Base-by-base conservation (phyloP, 345 rosid species). In the Populus nigra region DNA sequence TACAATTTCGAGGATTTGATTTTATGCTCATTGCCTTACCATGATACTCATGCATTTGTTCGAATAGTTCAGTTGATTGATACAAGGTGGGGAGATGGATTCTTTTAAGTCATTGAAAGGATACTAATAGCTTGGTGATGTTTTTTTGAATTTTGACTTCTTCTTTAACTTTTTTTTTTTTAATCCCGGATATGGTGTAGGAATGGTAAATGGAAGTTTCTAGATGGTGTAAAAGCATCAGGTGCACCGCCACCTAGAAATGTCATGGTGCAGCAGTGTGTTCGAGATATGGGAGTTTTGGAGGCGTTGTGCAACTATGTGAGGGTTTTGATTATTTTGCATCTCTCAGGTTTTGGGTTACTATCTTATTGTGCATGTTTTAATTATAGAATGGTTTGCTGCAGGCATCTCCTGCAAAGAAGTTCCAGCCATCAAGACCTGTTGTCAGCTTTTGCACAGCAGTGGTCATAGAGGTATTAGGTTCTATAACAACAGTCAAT, bases 201-300 rank as follows among this genome's bases (percentile, higher is more conserved):
- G 33, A 91, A 93, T 87, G 86, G 85, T 73, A 96, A 88, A 85
- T 96, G 99, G 98, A 96, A 83, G 62, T 96, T 93, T 90, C 82
- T 93, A 68, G 94, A 91, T 18, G 97, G 90, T 31, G 94, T 92
- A 74, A 91, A 91, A 80, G 87, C 78, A n/a, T 89, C 97, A 0
- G 99, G 98, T 80, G 98, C 98, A 23, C 90, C 97, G 25, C 94
- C 89, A 39, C 97, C 99, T 63, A 89, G 98, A 74, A 82, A 83
- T 76, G 88, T 96, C 72, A 77, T 92, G 17, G 97, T 96, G 87
- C 98, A 93, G 88, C 98, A 96, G 77, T 92, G 95, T 81, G 80
- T 88, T 70, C 88, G 93, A 71, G 97, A 93, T 80, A 83, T 77
- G 93, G 94, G 94, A 71, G 90, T 96, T 77, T 82, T 96, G 79